Percentiles rank a stretch among this genome's conserved stretches.
Evolutionary conservation across 2,329 filamentous ascomycete genomes (phyloP).

Genomic region (Myriosclerotinia duriaeana): DNA sequence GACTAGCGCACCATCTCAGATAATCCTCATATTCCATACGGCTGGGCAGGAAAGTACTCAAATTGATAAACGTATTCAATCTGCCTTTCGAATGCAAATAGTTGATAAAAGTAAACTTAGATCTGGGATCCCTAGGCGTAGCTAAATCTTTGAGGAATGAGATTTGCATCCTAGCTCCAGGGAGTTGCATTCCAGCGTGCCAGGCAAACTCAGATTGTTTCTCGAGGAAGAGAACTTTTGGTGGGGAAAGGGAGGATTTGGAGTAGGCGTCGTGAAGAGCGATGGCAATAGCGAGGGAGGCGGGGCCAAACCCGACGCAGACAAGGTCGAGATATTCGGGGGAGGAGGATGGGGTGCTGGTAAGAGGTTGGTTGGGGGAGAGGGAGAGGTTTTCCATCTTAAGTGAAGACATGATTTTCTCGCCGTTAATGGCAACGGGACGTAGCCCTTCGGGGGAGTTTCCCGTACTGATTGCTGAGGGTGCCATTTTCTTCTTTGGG

Average conservation of each 20-base stretch:
- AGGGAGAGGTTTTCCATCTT: slow-evolving; percentile 17
- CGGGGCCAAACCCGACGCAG: slow-evolving; percentile 90
- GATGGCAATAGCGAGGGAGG: slow-evolving; percentile 83
- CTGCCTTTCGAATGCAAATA: slow-evolving; percentile 80
- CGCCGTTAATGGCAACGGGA: slow-evolving; percentile 9
- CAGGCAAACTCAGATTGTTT: slow-evolving; percentile 81
- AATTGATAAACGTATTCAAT: slow-evolving; percentile 87
- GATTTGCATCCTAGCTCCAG: slow-evolving; percentile 95
- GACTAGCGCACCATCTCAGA: slow-evolving; percentile 83
- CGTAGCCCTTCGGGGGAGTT: slow-evolving; percentile 20
- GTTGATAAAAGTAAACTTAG: slow-evolving; percentile 92
- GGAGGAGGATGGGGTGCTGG: slow-evolving; percentile 39
- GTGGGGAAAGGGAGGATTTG: slow-evolving; percentile 45
- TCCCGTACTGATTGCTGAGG: slow-evolving; percentile 33
- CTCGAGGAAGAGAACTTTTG: slow-evolving; percentile 84
- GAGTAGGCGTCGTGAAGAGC: slow-evolving; percentile 77
- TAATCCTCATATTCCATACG: slow-evolving; percentile 94
- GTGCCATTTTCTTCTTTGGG: slow-evolving; percentile 29
- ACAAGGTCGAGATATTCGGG: slow-evolving; percentile 77
- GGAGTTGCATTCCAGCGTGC: slow-evolving; percentile 94
- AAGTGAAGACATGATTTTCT: slow-evolving; percentile 13
- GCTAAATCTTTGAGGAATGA: slow-evolving; percentile 96
- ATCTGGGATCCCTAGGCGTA: slow-evolving; percentile 81
- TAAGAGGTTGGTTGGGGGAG: slow-evolving; percentile 18
- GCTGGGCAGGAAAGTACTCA: slow-evolving; percentile 83